phyloP scores from a whole-genome alignment of 495 filamentous ascomycete genomes.

The Tuber melanosporum region DNA sequence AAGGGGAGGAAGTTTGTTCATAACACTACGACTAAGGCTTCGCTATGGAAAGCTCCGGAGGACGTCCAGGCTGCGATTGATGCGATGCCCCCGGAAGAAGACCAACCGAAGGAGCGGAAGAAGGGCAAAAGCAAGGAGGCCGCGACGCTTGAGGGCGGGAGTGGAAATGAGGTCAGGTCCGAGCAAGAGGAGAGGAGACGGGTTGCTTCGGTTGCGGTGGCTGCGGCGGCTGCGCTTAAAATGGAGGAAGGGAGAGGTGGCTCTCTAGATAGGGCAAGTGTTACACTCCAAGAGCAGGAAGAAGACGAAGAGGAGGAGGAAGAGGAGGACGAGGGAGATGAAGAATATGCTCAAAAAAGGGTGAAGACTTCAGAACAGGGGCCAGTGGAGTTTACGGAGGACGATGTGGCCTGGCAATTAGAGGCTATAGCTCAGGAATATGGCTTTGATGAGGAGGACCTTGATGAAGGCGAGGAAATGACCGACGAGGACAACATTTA shows the following conservation, averaged over 20 bases:
- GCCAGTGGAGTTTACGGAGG: constrained; percentile 85
- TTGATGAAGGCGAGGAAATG: constrained; percentile 63
- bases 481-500: constrained; percentile 50
- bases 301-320: constrained; percentile 52
- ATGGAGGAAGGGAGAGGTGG: constrained; percentile 12
- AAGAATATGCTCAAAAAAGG: constrained; percentile 45
- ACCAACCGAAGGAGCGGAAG: constrained; percentile 47
- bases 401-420: constrained; percentile 89
- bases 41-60: constrained; percentile 85
- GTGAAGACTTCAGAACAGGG: constrained; percentile 53
- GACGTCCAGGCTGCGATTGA: constrained; percentile 71
- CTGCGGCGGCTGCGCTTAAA: constrained; percentile 2
- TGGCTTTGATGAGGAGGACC: constrained; percentile 57
- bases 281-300: constrained; percentile 16
- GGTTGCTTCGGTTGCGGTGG: constrained; percentile 17
- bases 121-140: constrained; percentile 39
- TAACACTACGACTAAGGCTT: constrained; percentile 73
- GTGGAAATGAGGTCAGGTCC: constrained; percentile 23
- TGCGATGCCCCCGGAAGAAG: constrained; percentile 48
- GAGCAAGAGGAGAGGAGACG: constrained; percentile 40
- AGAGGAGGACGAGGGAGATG: constrained; percentile 75
- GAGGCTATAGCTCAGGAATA: constrained; percentile 79
- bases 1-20: constrained; percentile 80
- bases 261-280: constrained; percentile 25
- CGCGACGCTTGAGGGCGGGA: constrained; percentile 38